A percentile compares a stretch with the other conserved stretches of the same genome.
Evolutionary conservation across 345 rosid species (phyloP).

Genomic region (Lagerstroemia speciosa): DNA sequence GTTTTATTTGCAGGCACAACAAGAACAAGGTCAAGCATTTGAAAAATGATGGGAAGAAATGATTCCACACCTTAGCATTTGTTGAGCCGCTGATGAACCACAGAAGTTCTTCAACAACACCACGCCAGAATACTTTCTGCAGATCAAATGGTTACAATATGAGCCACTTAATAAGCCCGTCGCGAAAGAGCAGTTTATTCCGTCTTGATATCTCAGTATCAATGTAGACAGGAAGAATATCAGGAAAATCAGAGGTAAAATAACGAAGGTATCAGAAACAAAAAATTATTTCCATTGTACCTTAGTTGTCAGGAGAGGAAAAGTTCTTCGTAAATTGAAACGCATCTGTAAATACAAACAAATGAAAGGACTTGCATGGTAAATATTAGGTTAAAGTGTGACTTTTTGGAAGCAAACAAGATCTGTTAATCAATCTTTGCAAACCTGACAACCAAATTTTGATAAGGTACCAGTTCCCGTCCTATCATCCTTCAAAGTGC

Average conservation of each 20-base stretch:
- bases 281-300: constrained; percentile 19
- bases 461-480: constrained; percentile 86
- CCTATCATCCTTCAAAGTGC: constrained; percentile 57
- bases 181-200: not conserved
- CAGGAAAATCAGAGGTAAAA: not conserved
- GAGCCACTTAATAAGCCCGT: not conserved
- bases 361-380: not conserved
- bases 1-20: not conserved
- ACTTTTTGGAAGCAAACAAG: not conserved
- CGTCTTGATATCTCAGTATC: not conserved
- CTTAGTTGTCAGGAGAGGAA: constrained; percentile 88
- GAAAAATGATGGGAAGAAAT: not conserved
- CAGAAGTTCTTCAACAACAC: constrained; percentile 92
- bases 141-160: constrained; percentile 19
- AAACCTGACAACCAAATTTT: constrained; percentile 84
- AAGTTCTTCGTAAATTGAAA: constrained; percentile 70
- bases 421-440: not conserved
- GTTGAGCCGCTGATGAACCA: constrained; percentile 99
- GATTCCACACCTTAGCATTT: constrained; percentile 61
- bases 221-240: not conserved
- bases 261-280: not conserved
- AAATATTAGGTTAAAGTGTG: not conserved
- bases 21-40: not conserved
- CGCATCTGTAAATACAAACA: constrained; percentile 42
- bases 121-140: constrained; percentile 97